Base-by-base conservation (phyloP, 805 yeast species). In the Pichia deserticola region DNA sequence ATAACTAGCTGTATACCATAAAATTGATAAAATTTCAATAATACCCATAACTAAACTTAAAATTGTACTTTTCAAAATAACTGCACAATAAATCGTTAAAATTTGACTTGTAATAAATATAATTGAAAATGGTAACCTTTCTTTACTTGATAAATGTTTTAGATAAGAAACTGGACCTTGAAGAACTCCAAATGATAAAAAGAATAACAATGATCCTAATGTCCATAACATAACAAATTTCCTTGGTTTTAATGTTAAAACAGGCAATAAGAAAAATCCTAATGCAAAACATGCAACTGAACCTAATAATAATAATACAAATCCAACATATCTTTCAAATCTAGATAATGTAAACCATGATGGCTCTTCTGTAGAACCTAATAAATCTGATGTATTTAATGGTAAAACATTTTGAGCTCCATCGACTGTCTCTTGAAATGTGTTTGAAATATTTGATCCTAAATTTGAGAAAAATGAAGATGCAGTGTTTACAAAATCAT, bases 201-300 rank as follows among this genome's bases (percentile, higher is more conserved):
- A 87, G 67, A 93, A 92, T 42, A 93, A 68, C 12, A 93, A 62
- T 1, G 96, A 86, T 0, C 98, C 99, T 68, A 92, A 71, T 2
- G 96, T 81, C 98, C 99, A 93, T 35, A 85, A 62, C 57, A 82
- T 70, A 11, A 95, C 97, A 63, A 93, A 92, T 65, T 93, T 93
- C 44, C 95, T 75, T 13, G 98, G 99, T 57, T 86, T 84, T 45
- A 89, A 69, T 2, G 96, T 90, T 55, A 93, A 71, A 13, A 92
- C 89, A 0, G 99, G 99, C 65, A 93, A 83, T 59, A 92, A 68
- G 43, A 89, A 79, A 54, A 92, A 78, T 55, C 97, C 87, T 30
- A 92, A 66, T 11, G 82, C 75, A 66, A 92, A 93, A 61, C 97
- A 89, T 2, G 84, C 79, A n/a, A 76, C 68, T 0, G 97, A 78